Evolutionary conservation across 441 rosid species (phyloP).

Genomic region (Adansonia madagascariensis): DNA sequence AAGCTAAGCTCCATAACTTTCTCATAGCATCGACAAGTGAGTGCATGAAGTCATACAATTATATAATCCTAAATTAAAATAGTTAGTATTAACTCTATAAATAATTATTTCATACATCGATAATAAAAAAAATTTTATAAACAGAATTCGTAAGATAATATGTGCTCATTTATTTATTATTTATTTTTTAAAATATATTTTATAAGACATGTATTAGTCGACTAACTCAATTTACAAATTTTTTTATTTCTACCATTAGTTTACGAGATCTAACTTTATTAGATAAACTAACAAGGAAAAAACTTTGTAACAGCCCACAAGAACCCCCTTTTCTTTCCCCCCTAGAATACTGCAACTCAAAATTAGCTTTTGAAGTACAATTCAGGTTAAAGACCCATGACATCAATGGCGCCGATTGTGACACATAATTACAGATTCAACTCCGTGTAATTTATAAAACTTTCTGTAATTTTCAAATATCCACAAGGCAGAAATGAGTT

Average conservation of each 20-base stretch:
- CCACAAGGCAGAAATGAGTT: neutral
- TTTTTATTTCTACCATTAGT: too few relatives aligned
- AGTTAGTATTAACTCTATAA: neutral
- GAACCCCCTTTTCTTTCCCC: neutral
- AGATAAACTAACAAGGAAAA: neutral
- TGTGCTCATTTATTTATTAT: too few relatives aligned
- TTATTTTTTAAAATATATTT: too few relatives aligned
- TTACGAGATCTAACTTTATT: neutral
- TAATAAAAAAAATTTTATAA: too few relatives aligned
- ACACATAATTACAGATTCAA: neutral
- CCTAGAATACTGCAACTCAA: neutral
- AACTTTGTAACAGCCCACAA: neutral
- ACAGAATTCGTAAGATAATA: too few relatives aligned
- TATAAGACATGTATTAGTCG: too few relatives aligned
- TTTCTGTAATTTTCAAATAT: too few relatives aligned
- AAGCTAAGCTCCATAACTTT: neutral
- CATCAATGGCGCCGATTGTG: constrained; percentile 1
- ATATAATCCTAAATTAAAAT: neutral
- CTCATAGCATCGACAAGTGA: neutral
- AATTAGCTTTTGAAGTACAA: constrained; percentile 4
- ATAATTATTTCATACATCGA: too few relatives aligned
- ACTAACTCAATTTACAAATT: too few relatives aligned
- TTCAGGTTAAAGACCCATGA: neutral
- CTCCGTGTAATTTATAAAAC: neutral
- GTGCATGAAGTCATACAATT: neutral